Conservation (phyloP, 495 filamentous ascomycete genomes). For the Apodospora peruviana region DNA sequence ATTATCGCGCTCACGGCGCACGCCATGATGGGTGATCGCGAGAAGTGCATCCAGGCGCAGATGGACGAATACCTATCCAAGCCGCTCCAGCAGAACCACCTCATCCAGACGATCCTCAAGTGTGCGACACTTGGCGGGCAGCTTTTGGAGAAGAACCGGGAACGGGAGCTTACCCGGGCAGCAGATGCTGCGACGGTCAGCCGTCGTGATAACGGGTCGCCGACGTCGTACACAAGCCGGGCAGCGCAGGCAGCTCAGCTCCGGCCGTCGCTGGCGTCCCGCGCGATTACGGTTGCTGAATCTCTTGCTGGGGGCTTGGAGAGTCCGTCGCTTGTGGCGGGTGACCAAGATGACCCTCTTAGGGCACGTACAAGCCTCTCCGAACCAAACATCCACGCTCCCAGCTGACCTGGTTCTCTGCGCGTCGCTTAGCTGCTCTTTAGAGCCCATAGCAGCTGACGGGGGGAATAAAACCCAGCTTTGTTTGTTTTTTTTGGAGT, state of each 20-base stretch:
- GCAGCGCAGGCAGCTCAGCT: constrained; percentile 15
- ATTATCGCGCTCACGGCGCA: constrained; percentile 98
- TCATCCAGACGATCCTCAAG: constrained; percentile 98
- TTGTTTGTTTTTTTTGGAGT: not conserved
- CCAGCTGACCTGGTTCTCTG: constrained; percentile 17
- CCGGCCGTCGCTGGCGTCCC: constrained; percentile 34
- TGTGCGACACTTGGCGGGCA: constrained; percentile 88
- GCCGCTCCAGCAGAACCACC: constrained; percentile 93
- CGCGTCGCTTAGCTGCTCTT: constrained; percentile 39
- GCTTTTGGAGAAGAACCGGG: constrained; percentile 63
- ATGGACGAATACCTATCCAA: constrained; percentile 99
- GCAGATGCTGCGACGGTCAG: constrained; percentile 28
- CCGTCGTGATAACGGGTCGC: constrained; percentile 21
- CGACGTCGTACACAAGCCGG: constrained; percentile 17
- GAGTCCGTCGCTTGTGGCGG: constrained; percentile 56
- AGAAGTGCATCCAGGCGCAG: constrained; percentile 96
- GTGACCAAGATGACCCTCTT: constrained; percentile 62
- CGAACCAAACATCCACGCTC: constrained; percentile 32
- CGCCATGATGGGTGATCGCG: constrained; percentile 97
- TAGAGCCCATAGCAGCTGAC: constrained; percentile 12
- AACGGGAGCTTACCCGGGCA: constrained; percentile 38
- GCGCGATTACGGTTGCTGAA: constrained; percentile 61
- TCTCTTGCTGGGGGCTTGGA: constrained; percentile 48
- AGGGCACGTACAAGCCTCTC: constrained; percentile 56
- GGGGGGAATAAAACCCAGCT: not conserved